phyloP scores from a whole-genome alignment of 768 basidiomycete genomes.

The Leccinum broughii region DNA sequence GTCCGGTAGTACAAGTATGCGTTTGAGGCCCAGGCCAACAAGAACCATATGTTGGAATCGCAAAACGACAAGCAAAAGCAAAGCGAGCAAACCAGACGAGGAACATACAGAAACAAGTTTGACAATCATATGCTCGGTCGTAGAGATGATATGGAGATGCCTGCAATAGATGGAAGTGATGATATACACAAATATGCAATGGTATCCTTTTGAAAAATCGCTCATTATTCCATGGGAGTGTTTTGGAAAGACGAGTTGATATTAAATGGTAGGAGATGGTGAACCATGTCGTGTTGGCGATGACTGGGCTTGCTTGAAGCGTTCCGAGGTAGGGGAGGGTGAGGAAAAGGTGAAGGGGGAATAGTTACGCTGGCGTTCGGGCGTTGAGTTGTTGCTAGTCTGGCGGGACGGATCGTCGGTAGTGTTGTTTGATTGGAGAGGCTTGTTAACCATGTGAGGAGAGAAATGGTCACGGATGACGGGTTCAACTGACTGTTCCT shows the following conservation, averaged over 20 bases:
- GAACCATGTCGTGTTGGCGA: conserved; percentile 31
- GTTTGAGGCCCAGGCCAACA: conserved; percentile 31
- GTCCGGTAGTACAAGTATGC: conserved; percentile 35
- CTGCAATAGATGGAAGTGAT: conserved; percentile 33
- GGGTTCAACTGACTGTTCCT: conserved; percentile 60
- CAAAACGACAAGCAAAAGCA: conserved; percentile 31
- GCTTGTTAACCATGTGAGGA: conserved; percentile 15
- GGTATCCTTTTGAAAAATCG: conserved; percentile 26
- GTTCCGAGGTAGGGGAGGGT: conserved; percentile 61
- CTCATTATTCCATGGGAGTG: conserved; percentile 8
- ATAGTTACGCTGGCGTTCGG: conserved; percentile 72
- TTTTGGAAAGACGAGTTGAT: background rate
- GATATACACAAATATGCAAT: conserved; percentile 36
- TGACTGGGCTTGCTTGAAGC: conserved; percentile 47
- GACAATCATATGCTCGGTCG: conserved; percentile 27
- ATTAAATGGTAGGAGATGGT: conserved; percentile 9
- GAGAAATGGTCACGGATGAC: conserved; percentile 56
- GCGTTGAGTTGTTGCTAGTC: conserved; percentile 67
- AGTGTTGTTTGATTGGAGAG: conserved; percentile 33
- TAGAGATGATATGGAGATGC: conserved; percentile 31
- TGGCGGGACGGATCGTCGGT: conserved; percentile 60
- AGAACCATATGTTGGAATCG: conserved; percentile 24
- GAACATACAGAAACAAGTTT: conserved; percentile 21
- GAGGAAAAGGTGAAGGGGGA: conserved; percentile 78
- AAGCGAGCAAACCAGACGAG: conserved; percentile 30